phyloP scores from a whole-genome alignment of 1,284 basidiomycete species.

The Caloboletus firmus region DNA sequence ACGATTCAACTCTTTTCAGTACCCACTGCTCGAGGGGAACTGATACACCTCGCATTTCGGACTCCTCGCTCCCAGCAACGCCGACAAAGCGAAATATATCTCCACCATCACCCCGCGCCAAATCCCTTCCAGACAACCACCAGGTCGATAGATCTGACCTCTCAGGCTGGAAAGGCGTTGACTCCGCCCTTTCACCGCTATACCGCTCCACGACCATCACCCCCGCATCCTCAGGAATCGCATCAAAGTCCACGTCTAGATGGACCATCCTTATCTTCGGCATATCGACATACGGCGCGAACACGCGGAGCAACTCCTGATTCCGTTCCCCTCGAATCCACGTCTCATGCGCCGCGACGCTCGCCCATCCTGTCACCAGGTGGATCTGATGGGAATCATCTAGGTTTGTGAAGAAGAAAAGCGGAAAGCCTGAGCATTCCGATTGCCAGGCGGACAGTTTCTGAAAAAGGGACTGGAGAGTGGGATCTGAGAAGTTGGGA shows the following conservation, averaged over 20 bases:
- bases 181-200: neutral
- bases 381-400: constrained; percentile 34
- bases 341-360: constrained; percentile 40
- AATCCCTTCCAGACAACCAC: constrained; percentile 16
- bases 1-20: constrained; percentile 11
- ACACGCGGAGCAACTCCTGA: constrained; percentile 37
- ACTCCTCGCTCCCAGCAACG: neutral
- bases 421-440: constrained; percentile 41
- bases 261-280: constrained; percentile 37
- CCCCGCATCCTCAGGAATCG: constrained; percentile 24
- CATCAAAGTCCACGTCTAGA: constrained; percentile 39
- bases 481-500: constrained; percentile 23
- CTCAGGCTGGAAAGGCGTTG: neutral
- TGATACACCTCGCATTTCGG: neutral
- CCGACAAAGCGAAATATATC: constrained; percentile 15
- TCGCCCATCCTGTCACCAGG: constrained; percentile 47
- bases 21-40: constrained; percentile 7
- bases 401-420: constrained; percentile 37
- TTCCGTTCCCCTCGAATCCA: constrained; percentile 47
- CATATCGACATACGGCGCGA: constrained; percentile 36
- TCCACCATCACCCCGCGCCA: neutral
- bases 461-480: constrained; percentile 26
- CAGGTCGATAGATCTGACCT: neutral
- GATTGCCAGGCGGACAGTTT: constrained; percentile 37
- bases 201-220: constrained; percentile 12